Base-by-base conservation (phyloP, 148 eudicot genomes). In the Rhododendron williamsianum region DNA sequence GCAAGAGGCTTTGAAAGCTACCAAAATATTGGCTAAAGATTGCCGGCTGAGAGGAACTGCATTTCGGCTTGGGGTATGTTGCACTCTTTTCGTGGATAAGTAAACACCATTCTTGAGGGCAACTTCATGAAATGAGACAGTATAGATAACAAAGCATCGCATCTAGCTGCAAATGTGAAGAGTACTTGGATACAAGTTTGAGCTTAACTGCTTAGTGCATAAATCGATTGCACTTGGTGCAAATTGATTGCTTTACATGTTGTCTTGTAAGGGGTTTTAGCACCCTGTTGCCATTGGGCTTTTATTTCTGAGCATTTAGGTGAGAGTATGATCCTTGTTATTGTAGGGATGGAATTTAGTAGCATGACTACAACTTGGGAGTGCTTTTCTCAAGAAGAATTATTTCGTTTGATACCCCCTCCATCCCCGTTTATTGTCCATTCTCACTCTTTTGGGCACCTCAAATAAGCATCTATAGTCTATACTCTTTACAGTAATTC, bases 61-160 rank as follows among this genome's bases (percentile, higher is more conserved):
- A 85, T 96, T 96, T 84, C 94, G 98, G n/a, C 92, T 97, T 21
- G 99, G 98, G 94, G 98, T 97, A 92, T 78, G 87, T 87, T 41
- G 67, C 63, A 46, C 27, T 71, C 41, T 35, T 10, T 58, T 36
- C 0, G 13, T 81, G 72, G 73, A 60, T 38, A 19, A 58, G 83
- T 51, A 30, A 51, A 51, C 63, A 15, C 16, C 21, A 0, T 30
- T 80, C n/a, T 80, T 27, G 18, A 49, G 58, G 58, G 36, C 8
- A 11, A 46, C 1, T 11, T 46, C 30, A 8, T 78, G 35, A 73
- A 73, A 73, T 35, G 45, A 1, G 78, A 73, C 78, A 16, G 19
- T 36, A 35, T 46, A 48, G 43, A 78, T 33, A 78, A 46, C 10
- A 16, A 19, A 27, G 18, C 81, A 48, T n/a, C 9, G 0, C 13